Base-by-base conservation (phyloP, 1,284 basidiomycete species). In the Rhodofomes roseus region DNA sequence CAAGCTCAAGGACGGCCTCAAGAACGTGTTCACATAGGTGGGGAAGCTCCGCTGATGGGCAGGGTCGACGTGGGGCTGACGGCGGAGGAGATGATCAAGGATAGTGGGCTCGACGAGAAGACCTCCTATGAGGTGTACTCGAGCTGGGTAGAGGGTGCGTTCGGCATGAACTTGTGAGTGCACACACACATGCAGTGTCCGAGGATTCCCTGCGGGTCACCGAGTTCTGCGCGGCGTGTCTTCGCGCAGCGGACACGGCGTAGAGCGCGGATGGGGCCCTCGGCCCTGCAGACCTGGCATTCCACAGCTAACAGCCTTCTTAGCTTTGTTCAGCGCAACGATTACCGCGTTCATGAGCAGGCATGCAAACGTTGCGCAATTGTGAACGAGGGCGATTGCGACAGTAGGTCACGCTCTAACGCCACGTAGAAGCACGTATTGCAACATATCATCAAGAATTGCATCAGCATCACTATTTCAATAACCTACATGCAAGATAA, bases 121-220 rank as follows among this genome's bases (percentile, higher is more conserved):
- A 74, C 76, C 23, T 94, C 93, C 73, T 67, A 81, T 25, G 76
- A 87, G 27, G 77, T 87, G 0, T 93, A 91, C 72, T 73, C 93
- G 36, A 86, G 86, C 4, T 90, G 87, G 86, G 85, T 92, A 9
- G 84, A 91, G 69, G 85, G 90, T 90, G 61, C 60, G 83, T 73
- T 4, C 8, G n/a, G n/a, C n/a, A n/a, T n/a, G n/a, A n/a, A n/a
- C n/a, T n/a, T n/a, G n/a, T n/a, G n/a, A n/a, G n/a, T n/a, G n/a
- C n/a, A n/a, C n/a, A n/a, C n/a, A n/a, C n/a, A 67, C 92, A 94
- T 70, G 89, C n/a, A n/a, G n/a, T 93, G 58, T 83, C 88, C 69
- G 76, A 82, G 3, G 92, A 94, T 73, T 84, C 90, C 2, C 78
- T 89, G n/a, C 85, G 90, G 16, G 92, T 94, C 11, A 80, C 92